These are phyloP conservation scores for Plenodomus biglobosus DNA, from an alignment of 2,329 filamentous ascomycete species.

Conservation along the genomic window DNA sequence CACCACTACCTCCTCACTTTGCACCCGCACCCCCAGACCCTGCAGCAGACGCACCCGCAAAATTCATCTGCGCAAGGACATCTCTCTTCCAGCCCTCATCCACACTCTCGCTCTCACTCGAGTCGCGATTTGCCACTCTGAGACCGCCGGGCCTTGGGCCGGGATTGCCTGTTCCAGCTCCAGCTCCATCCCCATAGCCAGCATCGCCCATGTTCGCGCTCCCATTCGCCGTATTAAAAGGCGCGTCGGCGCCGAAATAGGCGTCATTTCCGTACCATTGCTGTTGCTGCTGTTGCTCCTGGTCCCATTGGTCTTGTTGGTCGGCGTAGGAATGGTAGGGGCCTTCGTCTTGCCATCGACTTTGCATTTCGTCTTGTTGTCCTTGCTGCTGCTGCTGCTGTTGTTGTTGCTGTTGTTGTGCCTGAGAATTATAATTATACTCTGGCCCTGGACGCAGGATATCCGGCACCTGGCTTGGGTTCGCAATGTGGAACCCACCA, in stretches of 20 bases:
- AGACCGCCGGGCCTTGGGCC: too few species aligned
- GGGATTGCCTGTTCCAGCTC: too few species aligned
- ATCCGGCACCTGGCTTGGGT: conserved; percentile 14
- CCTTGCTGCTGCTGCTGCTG: conserved; percentile 7
- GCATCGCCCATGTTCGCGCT: conserved; percentile 4
- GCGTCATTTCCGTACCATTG: not conserved
- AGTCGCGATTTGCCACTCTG: conserved; percentile 47
- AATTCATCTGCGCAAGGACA: conserved; percentile 19
- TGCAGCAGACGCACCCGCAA: conserved; percentile 5
- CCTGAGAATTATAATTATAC: not conserved
- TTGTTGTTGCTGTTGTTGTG: conserved; percentile 2
- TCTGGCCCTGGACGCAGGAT: conserved; percentile 23
- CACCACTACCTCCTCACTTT: not conserved
- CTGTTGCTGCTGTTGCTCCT: not conserved
- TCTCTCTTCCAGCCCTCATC: conserved; percentile 17
- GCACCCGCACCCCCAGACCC: not conserved
- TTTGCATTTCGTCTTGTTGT: not conserved
- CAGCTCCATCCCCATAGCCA: conserved; percentile 29
- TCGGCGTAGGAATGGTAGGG: conserved; percentile 9
- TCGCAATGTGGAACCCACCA: conserved; percentile 6
- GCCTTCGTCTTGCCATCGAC: not conserved
- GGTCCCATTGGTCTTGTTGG: not conserved
- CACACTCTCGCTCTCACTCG: conserved; percentile 21
- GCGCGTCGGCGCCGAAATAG: too few species aligned
- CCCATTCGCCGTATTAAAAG: conserved; percentile 6